Evolutionary conservation across 2,329 filamentous ascomycete species (phyloP), one percentile per base, ranked within the genome.

Genomic region (Saccharata proteae): DNA sequence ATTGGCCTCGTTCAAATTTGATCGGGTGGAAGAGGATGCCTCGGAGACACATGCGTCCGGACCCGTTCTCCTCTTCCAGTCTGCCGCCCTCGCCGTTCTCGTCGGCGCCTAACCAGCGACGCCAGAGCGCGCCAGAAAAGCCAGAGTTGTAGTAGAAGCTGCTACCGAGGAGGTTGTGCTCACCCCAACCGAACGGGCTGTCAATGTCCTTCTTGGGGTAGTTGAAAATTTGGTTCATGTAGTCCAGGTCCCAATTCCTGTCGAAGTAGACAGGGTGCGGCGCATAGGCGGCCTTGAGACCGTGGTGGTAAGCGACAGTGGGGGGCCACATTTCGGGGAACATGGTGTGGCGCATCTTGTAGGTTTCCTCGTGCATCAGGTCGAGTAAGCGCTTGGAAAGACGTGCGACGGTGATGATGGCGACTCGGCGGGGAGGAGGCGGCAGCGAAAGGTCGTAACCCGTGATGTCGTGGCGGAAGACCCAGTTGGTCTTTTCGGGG

Each of bases 201-300:
- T 62, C 59, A 22, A 53, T 57, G 3, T 55, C 53, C 35, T 58
- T 55, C 13, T 51, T 49, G 4, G 63, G 62, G 38, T 60, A 57
- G 47, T 67, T 67, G 55, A 64, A 64, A 15, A 58, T 55, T 37
- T 57, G 51, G 36, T 65, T 55, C 44, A 64, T 57, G 33, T 55
- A 50, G 32, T 58, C 54, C 11, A 63, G 47, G 12, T 62, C 59
- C 79, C 79, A 85, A 29, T 78, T 69, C 38, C 80, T 71, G 53
- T 88, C 80, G 46, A 84, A 81, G 53, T 76, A 86, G 27, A 86
- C 71, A 2, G 81, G 80, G 52, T 86, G 80, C 8, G 81, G 81
- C 8, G 74, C 79, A 46, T 77, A 82, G 4, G 84, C 77, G 4
- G 78, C 74, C 57, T 88, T 88, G 29, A 86, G 62, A 5, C 82